A percentile compares a stretch with the other conserved stretches of the same genome.
These are phyloP conservation scores for Lipomyces chichibuensis DNA, from an alignment of 805 yeast species.

Conservation along the genomic window DNA sequence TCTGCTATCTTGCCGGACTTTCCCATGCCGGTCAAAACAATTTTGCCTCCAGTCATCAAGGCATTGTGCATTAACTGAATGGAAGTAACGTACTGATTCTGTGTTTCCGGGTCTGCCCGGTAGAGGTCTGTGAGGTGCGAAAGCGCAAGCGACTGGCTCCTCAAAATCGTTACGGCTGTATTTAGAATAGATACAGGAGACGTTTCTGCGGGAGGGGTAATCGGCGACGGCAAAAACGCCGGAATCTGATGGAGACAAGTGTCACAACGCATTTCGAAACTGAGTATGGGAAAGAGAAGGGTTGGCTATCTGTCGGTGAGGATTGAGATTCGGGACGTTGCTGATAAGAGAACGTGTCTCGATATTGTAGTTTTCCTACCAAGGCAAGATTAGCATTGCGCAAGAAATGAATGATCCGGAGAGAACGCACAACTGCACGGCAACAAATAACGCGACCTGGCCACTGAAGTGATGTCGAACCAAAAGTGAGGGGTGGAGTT, in stretches of 20 bases:
- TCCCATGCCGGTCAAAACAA: constrained; percentile 82
- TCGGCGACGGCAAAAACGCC: constrained; percentile 9
- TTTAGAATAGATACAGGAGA: constrained; percentile 55
- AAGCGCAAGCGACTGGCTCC: constrained; percentile 47
- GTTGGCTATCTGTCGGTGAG: too few relatives aligned
- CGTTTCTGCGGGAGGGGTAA: constrained; percentile 56
- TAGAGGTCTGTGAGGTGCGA: constrained; percentile 41
- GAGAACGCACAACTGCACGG: background rate
- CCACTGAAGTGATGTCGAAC: background rate
- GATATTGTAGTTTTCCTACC: background rate
- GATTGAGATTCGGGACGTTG: too few relatives aligned
- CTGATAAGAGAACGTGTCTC: background rate
- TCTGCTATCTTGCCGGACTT: constrained; percentile 78
- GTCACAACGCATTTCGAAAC: constrained; percentile 13
- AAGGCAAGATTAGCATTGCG: background rate
- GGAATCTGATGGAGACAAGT: constrained; percentile 1
- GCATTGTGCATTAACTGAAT: constrained; percentile 47
- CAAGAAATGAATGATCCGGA: background rate
- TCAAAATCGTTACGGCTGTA: constrained; percentile 44
- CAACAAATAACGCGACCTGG: background rate
- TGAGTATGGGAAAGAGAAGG: too few relatives aligned
- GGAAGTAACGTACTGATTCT: constrained; percentile 40
- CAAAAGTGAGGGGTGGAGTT: background rate
- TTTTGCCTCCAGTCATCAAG: constrained; percentile 60
- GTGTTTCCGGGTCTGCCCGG: constrained; percentile 37